A percentile compares a stretch with the other conserved stretches of the same genome.
phyloP scores from a whole-genome alignment of 345 rosid species.

The Rhodomyrtus tomentosa region DNA sequence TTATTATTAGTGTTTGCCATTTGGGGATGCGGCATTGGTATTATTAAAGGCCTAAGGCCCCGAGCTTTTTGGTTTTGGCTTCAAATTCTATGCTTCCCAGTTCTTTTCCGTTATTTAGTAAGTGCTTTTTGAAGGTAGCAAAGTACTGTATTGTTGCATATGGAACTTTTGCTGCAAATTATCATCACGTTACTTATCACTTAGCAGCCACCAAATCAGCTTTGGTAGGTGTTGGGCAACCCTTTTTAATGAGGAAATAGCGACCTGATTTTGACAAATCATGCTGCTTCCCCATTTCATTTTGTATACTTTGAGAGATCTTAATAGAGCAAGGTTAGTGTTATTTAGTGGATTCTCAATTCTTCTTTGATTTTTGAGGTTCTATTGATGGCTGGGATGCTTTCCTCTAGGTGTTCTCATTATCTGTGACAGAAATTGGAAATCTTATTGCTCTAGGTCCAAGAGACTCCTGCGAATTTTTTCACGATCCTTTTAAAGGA shows the following conservation, averaged over 20 bases:
- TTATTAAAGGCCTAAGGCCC: neutral
- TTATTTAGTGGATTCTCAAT: neutral
- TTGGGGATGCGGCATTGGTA: neutral
- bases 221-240: neutral
- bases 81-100: neutral
- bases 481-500: constrained; percentile 80
- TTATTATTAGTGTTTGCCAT: neutral
- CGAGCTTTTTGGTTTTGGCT: neutral
- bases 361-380: neutral
- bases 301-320: neutral
- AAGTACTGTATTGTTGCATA: neutral
- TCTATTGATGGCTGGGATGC: neutral
- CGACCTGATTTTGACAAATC: neutral
- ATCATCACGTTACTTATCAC: neutral
- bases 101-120: neutral
- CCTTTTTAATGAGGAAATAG: neutral
- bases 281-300: neutral
- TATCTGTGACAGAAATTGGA: constrained; percentile 79
- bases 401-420: constrained; percentile 57
- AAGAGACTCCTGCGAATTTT: constrained; percentile 72
- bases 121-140: neutral
- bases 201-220: neutral
- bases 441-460: constrained; percentile 55
- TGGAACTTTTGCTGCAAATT: neutral
- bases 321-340: neutral